Base-by-base conservation (phyloP, 208 protist genomes). In the Leishmania gerbilli region DNA sequence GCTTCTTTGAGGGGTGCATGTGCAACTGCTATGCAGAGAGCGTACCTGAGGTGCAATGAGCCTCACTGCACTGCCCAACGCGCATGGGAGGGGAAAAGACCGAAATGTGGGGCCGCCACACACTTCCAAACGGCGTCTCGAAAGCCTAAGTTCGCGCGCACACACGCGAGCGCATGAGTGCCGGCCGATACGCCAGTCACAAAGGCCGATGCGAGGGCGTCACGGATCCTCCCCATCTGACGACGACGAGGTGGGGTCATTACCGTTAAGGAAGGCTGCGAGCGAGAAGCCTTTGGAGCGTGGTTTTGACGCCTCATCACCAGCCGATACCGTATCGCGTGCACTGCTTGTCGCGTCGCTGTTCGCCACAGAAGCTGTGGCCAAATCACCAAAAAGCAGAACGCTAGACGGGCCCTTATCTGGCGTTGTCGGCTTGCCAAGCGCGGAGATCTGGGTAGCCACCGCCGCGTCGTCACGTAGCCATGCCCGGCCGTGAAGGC, bases 401-500 rank as follows among this genome's bases (percentile, higher is more conserved):
- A 86, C 74, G 56, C 78, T 82, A n/a, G 82, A 76, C 8, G 82
- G 82, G 5, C 74, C 72, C 34, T 79, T 79, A 13, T 86, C 78
- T 7, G 82, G 78, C 17, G 82, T 80, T 24, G 74, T 79, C 17
- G 82, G 69, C 47, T 77, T 86, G 56, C 78, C 78, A 40, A 86
- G 64, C 27, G 78, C 62, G 47, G 71, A n/a, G 8, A 86, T 72
- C 34, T 79, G 55, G 7, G 56, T 71, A 9, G 82, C 34, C 34
- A 76, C 45, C 31, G 45, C 65, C 49, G 75, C 74, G n/a, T 87
- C 56, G 19, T 75, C 67, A 19, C 78, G 79, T 69, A 85, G 64
- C 84, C 81, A 86, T 40, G 81, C 71, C 76, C 93, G 82, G 2
- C 89, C 90, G 42, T 85, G 88, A 74, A 95, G 87, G 0, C 82